Evolutionary conservation across 495 filamentous ascomycete genomes (phyloP).

Genomic region (Mytilinidion resinicola): DNA sequence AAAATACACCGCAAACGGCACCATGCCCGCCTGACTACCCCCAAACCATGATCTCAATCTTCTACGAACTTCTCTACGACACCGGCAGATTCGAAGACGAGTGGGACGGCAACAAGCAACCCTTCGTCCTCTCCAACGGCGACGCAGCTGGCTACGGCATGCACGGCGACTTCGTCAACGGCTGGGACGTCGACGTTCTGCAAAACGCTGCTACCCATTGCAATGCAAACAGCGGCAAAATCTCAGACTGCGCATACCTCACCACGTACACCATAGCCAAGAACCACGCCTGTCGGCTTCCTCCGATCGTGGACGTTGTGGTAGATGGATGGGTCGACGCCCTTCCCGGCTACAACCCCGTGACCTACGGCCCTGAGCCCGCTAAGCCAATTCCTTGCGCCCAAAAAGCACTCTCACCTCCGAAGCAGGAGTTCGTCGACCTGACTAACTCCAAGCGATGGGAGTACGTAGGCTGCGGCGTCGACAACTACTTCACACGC

Average conservation of each 20-base stretch:
- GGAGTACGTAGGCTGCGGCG: constrained; percentile 58
- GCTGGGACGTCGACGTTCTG: constrained; percentile 59
- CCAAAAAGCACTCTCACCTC: constrained; percentile 32
- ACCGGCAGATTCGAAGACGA: constrained; percentile 48
- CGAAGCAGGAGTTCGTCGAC: constrained; percentile 22
- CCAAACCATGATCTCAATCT: constrained; percentile 56
- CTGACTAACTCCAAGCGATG: constrained; percentile 40
- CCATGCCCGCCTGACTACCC: constrained; percentile 53
- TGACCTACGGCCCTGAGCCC: constrained; percentile 39
- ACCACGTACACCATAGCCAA: constrained; percentile 36
- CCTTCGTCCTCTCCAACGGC: constrained; percentile 58
- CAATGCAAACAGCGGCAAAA: constrained; percentile 31
- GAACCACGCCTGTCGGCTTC: constrained; percentile 34
- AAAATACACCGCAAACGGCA: constrained; percentile 39
- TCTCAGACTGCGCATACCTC: constrained; percentile 46
- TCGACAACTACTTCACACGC: constrained; percentile 49
- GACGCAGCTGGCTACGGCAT: constrained; percentile 45
- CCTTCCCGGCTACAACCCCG: constrained; percentile 56
- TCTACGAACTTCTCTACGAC: constrained; percentile 63
- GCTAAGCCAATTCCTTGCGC: constrained; percentile 26
- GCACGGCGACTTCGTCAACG: constrained; percentile 65
- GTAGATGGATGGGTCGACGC: constrained; percentile 34
- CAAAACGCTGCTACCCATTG: constrained; percentile 58
- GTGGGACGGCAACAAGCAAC: constrained; percentile 53
- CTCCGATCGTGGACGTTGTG: constrained; percentile 34